Evolutionary conservation across 2,329 filamentous ascomycete genomes (phyloP), one percentile per base, ranked within the genome.

Genomic region (Fusarium euwallaceae): DNA sequence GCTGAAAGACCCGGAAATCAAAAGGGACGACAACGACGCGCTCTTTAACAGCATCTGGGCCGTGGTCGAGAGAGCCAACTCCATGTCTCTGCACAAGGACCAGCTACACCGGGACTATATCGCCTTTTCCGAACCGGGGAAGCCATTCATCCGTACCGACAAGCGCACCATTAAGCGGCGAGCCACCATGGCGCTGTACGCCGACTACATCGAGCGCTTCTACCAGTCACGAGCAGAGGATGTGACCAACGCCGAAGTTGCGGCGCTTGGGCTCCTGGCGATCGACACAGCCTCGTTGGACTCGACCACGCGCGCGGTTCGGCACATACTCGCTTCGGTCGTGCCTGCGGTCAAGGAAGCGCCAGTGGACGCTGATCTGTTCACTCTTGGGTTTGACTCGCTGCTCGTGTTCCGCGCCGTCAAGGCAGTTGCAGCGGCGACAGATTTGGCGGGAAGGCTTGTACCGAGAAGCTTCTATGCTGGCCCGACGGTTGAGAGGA

Each of bases 141-240:
- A 86, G 75, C 84, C 85, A 0, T 87, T 88, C 59, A 73, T 82
- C 4, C 81, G 79, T 17, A 86, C 87, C 0, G 82, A 84, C 16
- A 88, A 89, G 74, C 84, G 85, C 0, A 86, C 82, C 0, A 81
- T 87, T 5, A 84, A 86, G 75, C 82, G 86, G 4, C 79, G 79
- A 1, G 80, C 81, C 0, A 86, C 86, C 2, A 65, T 83, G 9
- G 70, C 76, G 3, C 77, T 84, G 2, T 89, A 87, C 59, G 76
- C 77, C 3, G 73, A 82, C 2, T 87, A 88, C 66, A 88, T 89
- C 45, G 84, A 88, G 6, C 79, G 81, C 0, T 79, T 88, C 6
- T 89, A 88, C 71, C 67, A 60, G 20, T 73, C 78, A 32, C 29
- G 29, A 32, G 29, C 9, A 32, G 29, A 32, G 9, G 29, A 32